Evolutionary conservation across 202 grass and related monocot genomes (phyloP).

Genomic region (Carex arenaria): DNA sequence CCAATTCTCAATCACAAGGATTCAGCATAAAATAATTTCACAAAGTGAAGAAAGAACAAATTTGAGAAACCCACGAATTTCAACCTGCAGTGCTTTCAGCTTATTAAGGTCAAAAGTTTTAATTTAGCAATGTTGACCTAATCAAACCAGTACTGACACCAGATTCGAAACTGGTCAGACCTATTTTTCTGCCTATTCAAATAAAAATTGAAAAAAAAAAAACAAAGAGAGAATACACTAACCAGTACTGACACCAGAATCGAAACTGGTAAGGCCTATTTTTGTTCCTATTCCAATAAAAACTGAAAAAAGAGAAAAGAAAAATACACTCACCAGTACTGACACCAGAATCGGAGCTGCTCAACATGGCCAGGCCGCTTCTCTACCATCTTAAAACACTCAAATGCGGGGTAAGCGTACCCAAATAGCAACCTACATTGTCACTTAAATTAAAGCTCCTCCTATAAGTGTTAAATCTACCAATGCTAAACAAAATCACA

Average conservation of each 20-base stretch:
- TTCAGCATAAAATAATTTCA: background rate
- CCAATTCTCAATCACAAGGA: background rate
- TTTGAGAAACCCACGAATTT: background rate
- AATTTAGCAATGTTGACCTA: background rate
- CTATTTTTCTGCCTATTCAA: background rate
- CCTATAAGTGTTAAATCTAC: background rate
- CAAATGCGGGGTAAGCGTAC: slow-evolving; percentile 89
- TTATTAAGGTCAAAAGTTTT: background rate
- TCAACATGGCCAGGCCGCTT: slow-evolving; percentile 41
- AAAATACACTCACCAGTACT: slow-evolving; percentile 62
- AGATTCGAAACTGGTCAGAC: slow-evolving; percentile 52
- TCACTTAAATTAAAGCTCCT: background rate
- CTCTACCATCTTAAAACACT: slow-evolving; percentile 96
- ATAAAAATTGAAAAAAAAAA: background rate
- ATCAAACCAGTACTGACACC: slow-evolving; percentile 69
- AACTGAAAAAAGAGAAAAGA: background rate
- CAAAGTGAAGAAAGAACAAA: background rate
- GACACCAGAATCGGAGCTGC: slow-evolving; percentile 97
- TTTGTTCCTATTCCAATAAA: background rate
- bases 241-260: slow-evolving; percentile 91
- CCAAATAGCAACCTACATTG: slow-evolving; percentile 73
- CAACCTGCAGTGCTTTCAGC: background rate
- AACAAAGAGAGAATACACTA: background rate
- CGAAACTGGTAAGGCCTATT: slow-evolving; percentile 33
- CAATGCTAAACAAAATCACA: background rate